These are phyloP conservation scores for Beauveria caledonica DNA, from an alignment of 2,329 filamentous ascomycete genomes.

Conservation along the genomic window DNA sequence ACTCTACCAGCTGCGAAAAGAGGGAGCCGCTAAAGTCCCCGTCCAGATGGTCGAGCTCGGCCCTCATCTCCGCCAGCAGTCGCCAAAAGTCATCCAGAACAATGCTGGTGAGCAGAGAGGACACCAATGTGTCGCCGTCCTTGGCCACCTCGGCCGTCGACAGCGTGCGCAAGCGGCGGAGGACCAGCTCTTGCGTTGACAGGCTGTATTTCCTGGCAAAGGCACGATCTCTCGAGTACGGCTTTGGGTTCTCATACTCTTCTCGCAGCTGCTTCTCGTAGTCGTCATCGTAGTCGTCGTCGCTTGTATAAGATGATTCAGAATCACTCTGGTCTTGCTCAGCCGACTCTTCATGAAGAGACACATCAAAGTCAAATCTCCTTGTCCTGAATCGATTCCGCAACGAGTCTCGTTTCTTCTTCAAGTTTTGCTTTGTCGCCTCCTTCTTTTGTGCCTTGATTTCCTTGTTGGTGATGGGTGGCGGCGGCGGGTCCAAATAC, in stretches of 20 bases:
- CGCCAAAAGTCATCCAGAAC: constrained; percentile 21
- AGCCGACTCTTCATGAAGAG: constrained; percentile 11
- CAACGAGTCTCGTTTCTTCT: constrained; percentile 7
- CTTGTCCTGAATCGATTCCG: neutral
- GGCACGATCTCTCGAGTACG: constrained; percentile 17
- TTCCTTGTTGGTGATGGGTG: constrained; percentile 13
- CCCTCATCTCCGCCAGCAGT: constrained; percentile 19
- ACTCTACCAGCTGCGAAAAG: constrained; percentile 18
- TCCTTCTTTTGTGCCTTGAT: constrained; percentile 15
- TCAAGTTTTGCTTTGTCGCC: constrained; percentile 7
- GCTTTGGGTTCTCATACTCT: constrained; percentile 16
- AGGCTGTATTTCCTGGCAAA: constrained; percentile 22
- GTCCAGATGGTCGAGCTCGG: constrained; percentile 20
- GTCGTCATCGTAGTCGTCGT: constrained; percentile 18
- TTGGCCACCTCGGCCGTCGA: constrained; percentile 7
- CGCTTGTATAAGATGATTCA: constrained; percentile 13
- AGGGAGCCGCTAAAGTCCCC: constrained; percentile 19
- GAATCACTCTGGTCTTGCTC: neutral
- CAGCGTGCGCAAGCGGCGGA: constrained; percentile 16
- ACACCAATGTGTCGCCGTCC: constrained; percentile 13
- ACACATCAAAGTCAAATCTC: neutral
- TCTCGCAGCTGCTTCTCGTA: constrained; percentile 14
- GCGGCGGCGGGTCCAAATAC: constrained; percentile 20
- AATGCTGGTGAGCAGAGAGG: constrained; percentile 14
- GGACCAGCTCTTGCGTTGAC: constrained; percentile 17